Base-by-base conservation (phyloP, 140 eudicot species). In the Senecio squalidus region DNA sequence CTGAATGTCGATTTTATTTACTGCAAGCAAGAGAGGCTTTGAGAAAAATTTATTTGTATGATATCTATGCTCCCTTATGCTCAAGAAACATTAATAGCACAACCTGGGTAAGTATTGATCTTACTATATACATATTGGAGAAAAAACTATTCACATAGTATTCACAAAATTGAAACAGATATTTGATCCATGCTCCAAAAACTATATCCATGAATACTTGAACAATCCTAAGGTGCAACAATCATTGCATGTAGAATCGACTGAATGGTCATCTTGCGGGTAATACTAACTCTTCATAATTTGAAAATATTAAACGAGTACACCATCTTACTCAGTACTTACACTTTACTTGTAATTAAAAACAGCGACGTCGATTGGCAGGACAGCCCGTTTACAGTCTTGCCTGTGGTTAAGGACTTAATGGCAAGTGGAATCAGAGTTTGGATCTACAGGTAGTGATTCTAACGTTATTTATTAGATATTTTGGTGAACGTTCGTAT, bases 51-150 rank as follows among this genome's bases (percentile, higher is more conserved):
- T 60, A 25, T 65, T 4, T 40, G 7, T 82, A 85, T 21, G 78
- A 85, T 57, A 82, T 85, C 0, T 85, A 81, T 72, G 84, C 89
- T 20, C 89, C 86, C n/a, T 63, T 73, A 41, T 85, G 95, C 46
- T 38, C 64, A 36, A 43, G 60, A 6, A 39, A 66, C 7, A 56
- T 76, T 44, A 73, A 71, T 51, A 72, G 52, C 69, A 55, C 79
- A 58, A 75, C 79, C 27, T 63, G 78, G 4, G 83, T 67, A 66
- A 22, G 78, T 2, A 55, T 20, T 38, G 14, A 18, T 39, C 30
- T 1, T 14, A 6, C 9, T 7, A 18, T 1, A 64, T 45, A 17
- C 1, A 52, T 8, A 3, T 13, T n/a, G n/a, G n/a, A n/a, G n/a
- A n/a, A n/a, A n/a, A n/a, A n/a, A n/a, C n/a, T 18, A 16, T 44